Evolutionary conservation across 768 basidiomycete species (phyloP).

Genomic region (Leccinum olivaceopallidum): DNA sequence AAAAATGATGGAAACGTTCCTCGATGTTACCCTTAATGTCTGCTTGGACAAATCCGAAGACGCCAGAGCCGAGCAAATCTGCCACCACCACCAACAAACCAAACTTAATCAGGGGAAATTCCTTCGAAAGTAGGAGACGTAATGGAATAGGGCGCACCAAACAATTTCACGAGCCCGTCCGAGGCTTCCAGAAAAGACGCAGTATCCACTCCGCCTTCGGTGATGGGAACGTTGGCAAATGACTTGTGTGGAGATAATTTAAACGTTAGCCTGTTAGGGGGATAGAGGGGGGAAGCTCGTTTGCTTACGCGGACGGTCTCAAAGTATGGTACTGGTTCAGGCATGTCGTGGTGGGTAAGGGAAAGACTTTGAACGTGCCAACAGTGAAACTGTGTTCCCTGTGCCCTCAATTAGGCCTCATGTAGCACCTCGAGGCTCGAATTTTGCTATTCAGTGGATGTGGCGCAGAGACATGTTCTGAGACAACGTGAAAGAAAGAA

Average conservation of each 20-base stretch:
- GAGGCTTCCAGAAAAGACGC: constrained; percentile 81
- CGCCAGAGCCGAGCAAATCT: constrained; percentile 68
- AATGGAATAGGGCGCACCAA: constrained; percentile 48
- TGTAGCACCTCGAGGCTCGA: constrained; percentile 30
- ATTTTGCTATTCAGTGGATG: constrained; percentile 17
- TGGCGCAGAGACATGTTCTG: constrained; percentile 24
- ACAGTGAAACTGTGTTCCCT: constrained; percentile 11
- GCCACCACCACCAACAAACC: constrained; percentile 3
- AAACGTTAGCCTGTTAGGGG: neutral
- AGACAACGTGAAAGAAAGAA: constrained; percentile 18
- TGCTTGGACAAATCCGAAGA: constrained; percentile 73
- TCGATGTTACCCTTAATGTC: constrained; percentile 69
- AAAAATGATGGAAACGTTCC: constrained; percentile 40
- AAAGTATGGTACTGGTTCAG: constrained; percentile 51
- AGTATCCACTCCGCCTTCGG: constrained; percentile 79
- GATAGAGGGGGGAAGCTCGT: constrained; percentile 1
- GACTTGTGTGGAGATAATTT: constrained; percentile 50
- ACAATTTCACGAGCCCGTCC: constrained; percentile 78
- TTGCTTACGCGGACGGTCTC: constrained; percentile 62
- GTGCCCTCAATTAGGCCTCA: constrained; percentile 16
- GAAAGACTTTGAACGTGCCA: constrained; percentile 4
- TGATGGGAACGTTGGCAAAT: constrained; percentile 80
- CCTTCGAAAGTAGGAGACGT: constrained; percentile 14
- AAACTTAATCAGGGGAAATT: constrained; percentile 13
- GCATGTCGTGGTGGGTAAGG: constrained; percentile 23